A percentile compares a stretch with the other conserved stretches of the same genome.
Evolutionary conservation across 331 rosid species (phyloP).

Genomic region (Saraca asoca): DNA sequence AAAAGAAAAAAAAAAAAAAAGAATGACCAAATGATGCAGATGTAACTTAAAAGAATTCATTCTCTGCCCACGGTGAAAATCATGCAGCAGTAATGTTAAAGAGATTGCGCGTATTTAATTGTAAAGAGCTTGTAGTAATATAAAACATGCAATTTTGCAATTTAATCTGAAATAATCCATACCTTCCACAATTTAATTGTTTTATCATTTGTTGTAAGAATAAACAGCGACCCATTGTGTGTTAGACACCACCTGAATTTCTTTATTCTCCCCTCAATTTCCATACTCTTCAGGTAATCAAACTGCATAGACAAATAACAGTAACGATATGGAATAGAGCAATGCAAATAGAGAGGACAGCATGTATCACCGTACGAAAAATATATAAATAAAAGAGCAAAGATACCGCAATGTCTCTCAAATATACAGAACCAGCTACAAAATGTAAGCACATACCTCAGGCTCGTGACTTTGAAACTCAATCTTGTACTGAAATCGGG

Average conservation of each 20-base stretch:
- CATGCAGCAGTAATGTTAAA: not conserved
- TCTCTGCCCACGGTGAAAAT: not conserved
- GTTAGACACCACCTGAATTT: constrained; percentile 58
- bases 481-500: constrained; percentile 54
- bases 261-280: constrained; percentile 62
- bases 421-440: not conserved
- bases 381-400: no score
- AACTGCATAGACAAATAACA: constrained; percentile 41
- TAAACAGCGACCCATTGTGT: constrained; percentile 50
- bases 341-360: constrained; percentile 1
- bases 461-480: constrained; percentile 79
- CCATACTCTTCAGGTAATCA: constrained; percentile 68
- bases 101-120: not conserved
- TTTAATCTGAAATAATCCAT: not conserved
- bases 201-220: constrained; percentile 68
- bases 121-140: not conserved
- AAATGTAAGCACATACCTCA: constrained; percentile 44
- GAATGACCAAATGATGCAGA: not conserved
- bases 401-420: not conserved
- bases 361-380: not conserved
- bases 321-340: constrained; percentile 1
- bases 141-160: not conserved
- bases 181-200: constrained; percentile 65
- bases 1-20: not conserved
- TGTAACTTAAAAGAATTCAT: not conserved